Conservation (phyloP, 2,329 filamentous ascomycete genomes). For the Penicillium griseofulvum region DNA sequence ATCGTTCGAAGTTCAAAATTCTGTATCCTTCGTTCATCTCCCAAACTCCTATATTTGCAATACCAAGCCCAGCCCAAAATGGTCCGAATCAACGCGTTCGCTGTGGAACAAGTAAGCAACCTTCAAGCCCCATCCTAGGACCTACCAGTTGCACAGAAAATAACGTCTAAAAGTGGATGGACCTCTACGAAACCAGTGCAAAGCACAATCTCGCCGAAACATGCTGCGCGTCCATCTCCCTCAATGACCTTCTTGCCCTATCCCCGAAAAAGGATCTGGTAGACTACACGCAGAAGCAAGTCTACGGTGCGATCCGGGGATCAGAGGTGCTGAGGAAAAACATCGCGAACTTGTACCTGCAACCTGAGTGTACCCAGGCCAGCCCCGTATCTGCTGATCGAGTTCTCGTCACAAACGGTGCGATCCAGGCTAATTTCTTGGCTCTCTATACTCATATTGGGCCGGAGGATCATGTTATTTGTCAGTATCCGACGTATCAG, state of each 20-base stretch:
- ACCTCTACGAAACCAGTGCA: slow-evolving; percentile 51
- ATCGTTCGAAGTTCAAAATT: not conserved
- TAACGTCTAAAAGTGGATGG: slow-evolving; percentile 52
- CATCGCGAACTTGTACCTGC: slow-evolving; percentile 36
- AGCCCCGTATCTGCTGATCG: slow-evolving; percentile 54
- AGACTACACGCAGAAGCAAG: slow-evolving; percentile 26
- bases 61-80: slow-evolving; percentile 1
- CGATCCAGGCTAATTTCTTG: slow-evolving; percentile 83
- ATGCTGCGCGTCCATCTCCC: slow-evolving; percentile 70
- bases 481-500: slow-evolving; percentile 83
- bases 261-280: slow-evolving; percentile 38
- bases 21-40: not conserved
- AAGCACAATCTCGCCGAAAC: slow-evolving; percentile 75
- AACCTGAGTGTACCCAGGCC: slow-evolving; percentile 38
- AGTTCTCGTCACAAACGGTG: slow-evolving; percentile 74
- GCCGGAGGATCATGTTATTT: slow-evolving; percentile 77
- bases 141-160: not conserved
- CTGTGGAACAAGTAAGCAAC: slow-evolving; percentile 18
- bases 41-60: not conserved
- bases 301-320: slow-evolving; percentile 29
- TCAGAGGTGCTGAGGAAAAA: slow-evolving; percentile 26
- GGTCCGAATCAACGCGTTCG: slow-evolving; percentile 21
- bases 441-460: slow-evolving; percentile 69
- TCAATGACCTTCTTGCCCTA: slow-evolving; percentile 63
- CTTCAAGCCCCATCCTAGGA: not conserved